Percentiles rank a stretch among this genome's conserved stretches.
Conservation (phyloP, 495 filamentous ascomycete genomes). For the Tuber calosporum region DNA sequence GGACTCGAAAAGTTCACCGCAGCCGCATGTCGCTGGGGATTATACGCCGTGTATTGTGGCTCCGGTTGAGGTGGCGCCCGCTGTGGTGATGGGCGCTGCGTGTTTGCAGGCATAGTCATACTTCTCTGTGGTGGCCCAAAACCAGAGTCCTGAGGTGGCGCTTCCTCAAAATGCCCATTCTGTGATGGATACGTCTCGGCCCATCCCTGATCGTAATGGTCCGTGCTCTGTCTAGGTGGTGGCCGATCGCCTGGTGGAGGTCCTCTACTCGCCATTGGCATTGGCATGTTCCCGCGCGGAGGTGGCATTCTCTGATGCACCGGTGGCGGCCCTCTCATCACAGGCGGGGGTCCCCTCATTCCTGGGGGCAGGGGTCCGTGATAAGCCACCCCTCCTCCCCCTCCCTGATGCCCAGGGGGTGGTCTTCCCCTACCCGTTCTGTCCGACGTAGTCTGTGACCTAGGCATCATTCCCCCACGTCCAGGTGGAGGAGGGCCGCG, state of each 20-base stretch:
- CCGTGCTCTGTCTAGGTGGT: conserved; percentile 16
- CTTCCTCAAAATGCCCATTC: conserved; percentile 15
- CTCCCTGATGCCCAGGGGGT: conserved; percentile 17
- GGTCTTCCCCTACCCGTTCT: conserved; percentile 19
- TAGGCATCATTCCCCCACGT: conserved; percentile 7
- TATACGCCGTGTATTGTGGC: conserved; percentile 25
- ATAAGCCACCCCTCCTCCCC: conserved; percentile 14
- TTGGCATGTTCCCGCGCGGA: conserved; percentile 24
- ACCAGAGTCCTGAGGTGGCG: conserved; percentile 34
- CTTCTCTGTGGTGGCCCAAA: conserved; percentile 46
- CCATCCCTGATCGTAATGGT: conserved; percentile 19
- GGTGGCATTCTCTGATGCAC: conserved; percentile 28
- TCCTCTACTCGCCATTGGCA: conserved; percentile 6
- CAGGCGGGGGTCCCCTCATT: conserved; percentile 15
- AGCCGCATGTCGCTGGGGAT: conserved; percentile 21
- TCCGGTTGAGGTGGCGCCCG: conserved; percentile 25
- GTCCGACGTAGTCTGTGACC: conserved; percentile 17
- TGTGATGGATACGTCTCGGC: conserved; percentile 15
- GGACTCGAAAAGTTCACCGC: conserved; percentile 19
- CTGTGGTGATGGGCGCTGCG: conserved; percentile 46
- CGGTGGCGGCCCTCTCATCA: conserved; percentile 11
- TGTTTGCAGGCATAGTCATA: conserved; percentile 51
- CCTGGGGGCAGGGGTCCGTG: conserved; percentile 11
- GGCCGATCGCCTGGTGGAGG: conserved; percentile 21
- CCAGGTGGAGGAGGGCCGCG: conserved; percentile 20